Evolutionary conservation across 306 rosid genomes (phyloP).

Genomic region (Gleditsia sinensis): DNA sequence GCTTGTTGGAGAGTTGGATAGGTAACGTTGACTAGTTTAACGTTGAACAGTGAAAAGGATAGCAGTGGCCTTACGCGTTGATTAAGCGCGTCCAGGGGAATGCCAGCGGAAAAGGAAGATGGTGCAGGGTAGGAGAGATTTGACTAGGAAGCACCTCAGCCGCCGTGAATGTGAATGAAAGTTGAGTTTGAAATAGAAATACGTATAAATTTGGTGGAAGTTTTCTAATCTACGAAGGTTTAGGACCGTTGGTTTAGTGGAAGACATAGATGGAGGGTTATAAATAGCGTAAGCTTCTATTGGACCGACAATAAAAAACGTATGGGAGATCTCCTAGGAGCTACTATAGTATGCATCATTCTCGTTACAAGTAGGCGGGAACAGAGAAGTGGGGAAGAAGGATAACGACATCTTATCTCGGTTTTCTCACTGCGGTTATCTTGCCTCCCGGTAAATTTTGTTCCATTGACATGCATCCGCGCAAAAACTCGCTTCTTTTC

Average conservation of each 20-base stretch:
- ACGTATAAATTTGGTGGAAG: not conserved
- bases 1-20: not conserved
- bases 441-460: too few relatives aligned
- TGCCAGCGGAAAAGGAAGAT: conserved; percentile 22
- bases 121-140: not conserved
- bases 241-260: not conserved
- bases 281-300: too few relatives aligned
- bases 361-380: not conserved
- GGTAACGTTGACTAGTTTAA: conserved; percentile 27
- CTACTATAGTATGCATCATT: too few relatives aligned
- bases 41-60: conserved; percentile 10
- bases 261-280: not conserved
- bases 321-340: too few relatives aligned
- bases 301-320: too few relatives aligned
- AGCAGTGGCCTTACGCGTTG: conserved; percentile 23
- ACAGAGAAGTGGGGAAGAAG: too few relatives aligned
- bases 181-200: conserved; percentile 3
- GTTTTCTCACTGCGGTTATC: not conserved
- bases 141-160: conserved; percentile 23
- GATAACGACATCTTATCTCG: not conserved
- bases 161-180: not conserved
- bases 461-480: too few relatives aligned
- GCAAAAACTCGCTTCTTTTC: too few relatives aligned
- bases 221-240: not conserved
- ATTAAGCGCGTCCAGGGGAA: conserved; percentile 40